Evolutionary conservation across 257 asterid genomes (phyloP), one percentile per base, ranked within the genome.

Genomic region (Nyctanthes arbortristis): DNA sequence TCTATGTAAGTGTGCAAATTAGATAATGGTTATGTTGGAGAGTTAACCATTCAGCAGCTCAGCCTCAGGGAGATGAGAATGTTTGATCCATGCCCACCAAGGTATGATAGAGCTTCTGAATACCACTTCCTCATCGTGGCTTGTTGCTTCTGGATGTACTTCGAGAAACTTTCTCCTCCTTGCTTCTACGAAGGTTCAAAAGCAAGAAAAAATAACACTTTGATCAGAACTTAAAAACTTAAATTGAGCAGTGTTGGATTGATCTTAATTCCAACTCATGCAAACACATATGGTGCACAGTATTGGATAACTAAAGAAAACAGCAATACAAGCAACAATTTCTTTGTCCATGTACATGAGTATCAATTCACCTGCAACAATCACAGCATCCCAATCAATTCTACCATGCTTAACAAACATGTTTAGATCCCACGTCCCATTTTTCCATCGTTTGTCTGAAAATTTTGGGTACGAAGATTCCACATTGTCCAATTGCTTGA

Each of bases 381-480:
- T 89, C 31, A 89, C 77, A 37, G 85, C 47, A 71, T 89, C 86
- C 93, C 96, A 89, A 56, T 89, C 91, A 79, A 89, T 85, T 77
- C 76, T 84, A 1, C 93, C 93, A 55, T 77, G 61, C 66, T 82
- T 82, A 27, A 89, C 83, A 68, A 84, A 87, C 93, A 82, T 82
- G 71, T 77, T 90, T 57, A 90, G 88, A 80, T 84, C 93, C 93
- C 93, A 90, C 14, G 89, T 85, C 59, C 89, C 96, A 8, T 85
- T 88, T 65, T 75, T 87, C 93, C 96, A 84, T 58, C 88, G 73
- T 66, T 59, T 70, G 8, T 90, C 91, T 2, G 32, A 65, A 78
- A 85, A 85, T 13, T 64, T 78, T 2, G 65, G 72, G 14, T 8
- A 52, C 20, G 79, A 24, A 7, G 63, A 3, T 45, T 82, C 75